These are phyloP conservation scores for Phytophthora meadii DNA, from an alignment of 352 stramenopile genomes.

Conservation along the genomic window DNA sequence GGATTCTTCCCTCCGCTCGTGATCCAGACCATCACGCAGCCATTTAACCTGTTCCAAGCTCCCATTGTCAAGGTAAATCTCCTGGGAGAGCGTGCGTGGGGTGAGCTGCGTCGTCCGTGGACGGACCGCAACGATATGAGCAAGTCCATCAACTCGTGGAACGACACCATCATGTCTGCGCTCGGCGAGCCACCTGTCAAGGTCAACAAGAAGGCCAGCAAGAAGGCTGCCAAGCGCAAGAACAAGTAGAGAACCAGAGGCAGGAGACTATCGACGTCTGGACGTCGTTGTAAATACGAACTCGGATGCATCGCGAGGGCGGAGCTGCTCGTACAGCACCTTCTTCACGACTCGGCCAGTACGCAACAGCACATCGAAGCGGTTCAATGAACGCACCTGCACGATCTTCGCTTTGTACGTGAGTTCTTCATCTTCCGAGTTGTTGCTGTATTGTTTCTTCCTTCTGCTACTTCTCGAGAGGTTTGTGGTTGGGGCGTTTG, in stretches of 20 bases:
- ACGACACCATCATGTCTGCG: conserved; percentile 78
- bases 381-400: conserved; percentile 45
- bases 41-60: conserved; percentile 74
- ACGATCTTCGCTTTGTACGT: conserved; percentile 61
- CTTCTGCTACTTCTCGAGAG: conserved; percentile 2
- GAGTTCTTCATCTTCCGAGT: conserved; percentile 12
- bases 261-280: conserved; percentile 13
- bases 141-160: conserved; percentile 78
- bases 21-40: conserved; percentile 84
- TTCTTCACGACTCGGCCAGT: conserved; percentile 51
- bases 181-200: conserved; percentile 61
- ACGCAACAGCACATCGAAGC: conserved; percentile 59
- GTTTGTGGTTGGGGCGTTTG: conserved; percentile 1
- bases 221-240: conserved; percentile 78
- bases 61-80: conserved; percentile 74
- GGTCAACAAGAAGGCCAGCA: conserved; percentile 72
- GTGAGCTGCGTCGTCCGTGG: conserved; percentile 81
- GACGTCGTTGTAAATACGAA: conserved; percentile 22
- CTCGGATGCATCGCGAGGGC: conserved; percentile 31
- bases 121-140: conserved; percentile 66
- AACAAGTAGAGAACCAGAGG: conserved; percentile 52
- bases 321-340: conserved; percentile 51
- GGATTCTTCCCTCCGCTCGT: conserved; percentile 84
- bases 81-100: conserved; percentile 71
- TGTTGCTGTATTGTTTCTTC: conserved; percentile 8